A percentile compares a stretch with the other conserved stretches of the same genome.
These are phyloP conservation scores for Pelargonium australe DNA, from an alignment of 441 rosid species.

Conservation along the genomic window DNA sequence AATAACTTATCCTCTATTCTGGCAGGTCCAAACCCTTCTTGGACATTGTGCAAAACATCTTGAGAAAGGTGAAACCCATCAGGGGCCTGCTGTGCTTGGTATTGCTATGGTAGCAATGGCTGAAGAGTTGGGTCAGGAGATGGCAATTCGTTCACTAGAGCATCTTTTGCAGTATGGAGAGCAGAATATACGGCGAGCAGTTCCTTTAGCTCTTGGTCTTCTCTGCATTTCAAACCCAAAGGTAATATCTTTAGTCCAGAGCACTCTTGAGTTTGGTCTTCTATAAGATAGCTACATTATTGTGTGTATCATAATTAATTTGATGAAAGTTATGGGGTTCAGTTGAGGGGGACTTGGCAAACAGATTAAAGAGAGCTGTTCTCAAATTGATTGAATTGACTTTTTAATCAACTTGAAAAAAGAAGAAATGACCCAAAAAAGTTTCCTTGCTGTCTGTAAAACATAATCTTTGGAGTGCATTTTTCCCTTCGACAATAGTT, in stretches of 20 bases:
- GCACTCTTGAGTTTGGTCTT: not conserved
- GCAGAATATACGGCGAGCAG: conserved; percentile 74
- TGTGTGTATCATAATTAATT: not conserved
- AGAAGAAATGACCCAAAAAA: not conserved
- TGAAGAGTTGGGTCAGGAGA: conserved; percentile 91
- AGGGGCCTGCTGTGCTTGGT: conserved; percentile 95
- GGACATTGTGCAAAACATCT: conserved; percentile 82
- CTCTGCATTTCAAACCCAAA: conserved; percentile 95
- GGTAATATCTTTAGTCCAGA: conserved; percentile 33
- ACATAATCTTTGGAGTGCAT: not conserved
- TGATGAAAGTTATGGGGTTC: too few species aligned
- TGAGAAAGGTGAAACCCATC: conserved; percentile 76
- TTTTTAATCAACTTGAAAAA: not conserved
- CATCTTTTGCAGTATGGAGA: conserved; percentile 92
- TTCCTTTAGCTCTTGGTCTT: conserved; percentile 95
- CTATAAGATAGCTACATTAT: not conserved
- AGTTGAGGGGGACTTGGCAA: not conserved
- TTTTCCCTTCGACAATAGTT: too few species aligned
- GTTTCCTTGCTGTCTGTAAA: not conserved
- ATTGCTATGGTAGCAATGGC: conserved; percentile 99
- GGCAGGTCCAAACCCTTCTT: conserved; percentile 83
- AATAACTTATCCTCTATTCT: not conserved
- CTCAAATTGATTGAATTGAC: not conserved
- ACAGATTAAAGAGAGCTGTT: not conserved
- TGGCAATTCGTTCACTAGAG: conserved; percentile 89